Base-by-base conservation (phyloP, 371 early-diverging fungal genomes). In the Parasitella parasitica region DNA sequence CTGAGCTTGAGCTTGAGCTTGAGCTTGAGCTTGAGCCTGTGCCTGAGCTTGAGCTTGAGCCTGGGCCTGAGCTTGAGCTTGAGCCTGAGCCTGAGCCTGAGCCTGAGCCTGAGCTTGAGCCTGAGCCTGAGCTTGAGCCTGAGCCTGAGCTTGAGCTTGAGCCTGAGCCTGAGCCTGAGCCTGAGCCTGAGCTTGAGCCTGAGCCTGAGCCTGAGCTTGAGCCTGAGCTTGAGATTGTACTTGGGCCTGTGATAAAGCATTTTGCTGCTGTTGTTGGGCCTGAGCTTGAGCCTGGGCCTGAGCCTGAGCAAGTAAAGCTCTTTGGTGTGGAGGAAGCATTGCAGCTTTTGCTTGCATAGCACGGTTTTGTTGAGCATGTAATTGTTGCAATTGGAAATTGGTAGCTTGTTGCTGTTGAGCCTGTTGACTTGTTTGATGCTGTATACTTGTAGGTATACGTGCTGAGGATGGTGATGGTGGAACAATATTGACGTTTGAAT, bases 401-500 rank as follows among this genome's bases (percentile, higher is more conserved):
- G 71, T 69, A 49, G 63, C 67, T n/a, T 59, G 67, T 32, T 57
- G 54, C 48, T 28, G 48, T 63, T 30, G 67, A 13, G 8, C 54
- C 59, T n/a, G 69, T 26, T 73, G 64, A 1, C 62, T 53, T 1
- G 57, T 56, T 22, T 63, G 79, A 38, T 66, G 70, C 46, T 67
- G 66, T 28, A 64, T 63, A 6, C 66, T 63, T 9, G 68, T 48
- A 1, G 75, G 73, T 32, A 80, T 53, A 9, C 81, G 79, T 6
- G 71, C 69, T 1, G 76, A 76, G 20, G 75, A 76, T 6, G 82
- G 78, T 6, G 83, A 78, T 15, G 77, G 72, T 28, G 79, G 77
- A 9, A 76, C 69, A n/a, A 76, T 72, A 8, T 81, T 83, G 13
- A 77, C 70, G 12, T 77, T 73, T 8, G 82, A 79, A 37, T 80